phyloP scores from a whole-genome alignment of 257 asterid species.

The Lithospermum erythrorhizon region DNA sequence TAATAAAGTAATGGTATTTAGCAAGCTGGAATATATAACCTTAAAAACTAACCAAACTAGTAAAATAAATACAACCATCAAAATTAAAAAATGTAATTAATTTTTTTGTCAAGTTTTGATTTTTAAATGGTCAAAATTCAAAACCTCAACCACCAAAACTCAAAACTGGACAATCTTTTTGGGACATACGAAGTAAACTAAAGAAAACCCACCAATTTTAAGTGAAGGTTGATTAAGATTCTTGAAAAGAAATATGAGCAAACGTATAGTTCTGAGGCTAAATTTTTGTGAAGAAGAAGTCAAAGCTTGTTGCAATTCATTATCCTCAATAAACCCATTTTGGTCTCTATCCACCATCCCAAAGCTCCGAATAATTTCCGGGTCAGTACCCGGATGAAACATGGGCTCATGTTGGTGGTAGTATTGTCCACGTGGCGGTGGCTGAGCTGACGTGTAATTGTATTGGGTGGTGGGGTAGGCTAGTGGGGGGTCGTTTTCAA shows the following conservation, averaged over 20 bases:
- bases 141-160: too few species aligned
- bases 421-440: constrained; percentile 23
- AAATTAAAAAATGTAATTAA: too few species aligned
- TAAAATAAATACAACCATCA: too few species aligned
- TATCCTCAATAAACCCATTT: constrained; percentile 69
- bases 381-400: constrained; percentile 70
- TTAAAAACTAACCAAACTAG: too few species aligned
- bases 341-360: constrained; percentile 73
- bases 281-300: constrained; percentile 47
- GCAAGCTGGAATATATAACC: too few species aligned
- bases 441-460: constrained; percentile 15
- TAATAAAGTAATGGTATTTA: too few species aligned
- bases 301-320: constrained; percentile 63
- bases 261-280: constrained; percentile 54
- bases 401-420: constrained; percentile 17
- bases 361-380: constrained; percentile 64
- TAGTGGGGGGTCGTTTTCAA: constrained; percentile 10
- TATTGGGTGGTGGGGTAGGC: background rate
- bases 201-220: constrained; percentile 32
- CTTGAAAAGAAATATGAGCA: constrained; percentile 62
- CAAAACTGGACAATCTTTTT: too few species aligned
- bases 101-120: too few species aligned
- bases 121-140: too few species aligned
- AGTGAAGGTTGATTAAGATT: constrained; percentile 33
- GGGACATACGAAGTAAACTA: too few species aligned